Conservation (phyloP, 345 rosid genomes). For the Hibiscus syriacus region DNA sequence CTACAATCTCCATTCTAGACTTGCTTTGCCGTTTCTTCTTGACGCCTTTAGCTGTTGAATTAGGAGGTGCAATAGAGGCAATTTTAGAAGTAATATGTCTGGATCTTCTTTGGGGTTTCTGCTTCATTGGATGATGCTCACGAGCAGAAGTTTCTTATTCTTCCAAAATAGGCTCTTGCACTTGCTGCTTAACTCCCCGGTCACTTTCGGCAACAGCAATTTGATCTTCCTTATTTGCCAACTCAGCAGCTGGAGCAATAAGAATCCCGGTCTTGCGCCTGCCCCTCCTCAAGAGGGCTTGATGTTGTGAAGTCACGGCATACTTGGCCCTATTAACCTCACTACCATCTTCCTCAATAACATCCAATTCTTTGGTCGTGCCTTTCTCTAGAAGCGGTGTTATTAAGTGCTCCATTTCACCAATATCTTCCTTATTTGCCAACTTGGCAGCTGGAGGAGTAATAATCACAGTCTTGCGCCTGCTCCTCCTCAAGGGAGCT, state of each 20-base stretch:
- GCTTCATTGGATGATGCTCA: slow-evolving; percentile 10
- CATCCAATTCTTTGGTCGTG: background rate
- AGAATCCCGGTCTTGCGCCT: slow-evolving; percentile 17
- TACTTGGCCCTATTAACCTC: slow-evolving; percentile 8
- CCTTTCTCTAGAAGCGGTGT: background rate
- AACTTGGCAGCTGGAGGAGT: slow-evolving; percentile 9
- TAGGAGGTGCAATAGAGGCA: slow-evolving; percentile 5
- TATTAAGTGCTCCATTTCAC: no score
- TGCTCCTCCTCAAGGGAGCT: slow-evolving; percentile 22
- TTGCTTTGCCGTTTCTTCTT: slow-evolving; percentile 10
- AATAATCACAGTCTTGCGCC: slow-evolving; percentile 14
- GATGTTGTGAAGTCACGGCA: background rate
- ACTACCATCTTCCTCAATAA: background rate
- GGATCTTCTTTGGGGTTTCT: slow-evolving; percentile 16
- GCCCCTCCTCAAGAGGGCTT: slow-evolving; percentile 17
- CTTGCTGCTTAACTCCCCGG: slow-evolving; percentile 6
- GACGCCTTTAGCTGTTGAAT: background rate
- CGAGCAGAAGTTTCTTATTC: background rate
- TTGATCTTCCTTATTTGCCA: slow-evolving; percentile 8
- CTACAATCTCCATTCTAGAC: background rate
- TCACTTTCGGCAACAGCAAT: background rate
- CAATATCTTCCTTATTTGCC: slow-evolving; percentile 3
- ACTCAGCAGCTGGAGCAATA: slow-evolving; percentile 7
- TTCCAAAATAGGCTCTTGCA: slow-evolving; percentile 3
- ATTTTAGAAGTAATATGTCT: slow-evolving; percentile 3